Evolutionary conservation across 176 grass and related monocot genomes (phyloP).

Genomic region (Oryza meridionalis): DNA sequence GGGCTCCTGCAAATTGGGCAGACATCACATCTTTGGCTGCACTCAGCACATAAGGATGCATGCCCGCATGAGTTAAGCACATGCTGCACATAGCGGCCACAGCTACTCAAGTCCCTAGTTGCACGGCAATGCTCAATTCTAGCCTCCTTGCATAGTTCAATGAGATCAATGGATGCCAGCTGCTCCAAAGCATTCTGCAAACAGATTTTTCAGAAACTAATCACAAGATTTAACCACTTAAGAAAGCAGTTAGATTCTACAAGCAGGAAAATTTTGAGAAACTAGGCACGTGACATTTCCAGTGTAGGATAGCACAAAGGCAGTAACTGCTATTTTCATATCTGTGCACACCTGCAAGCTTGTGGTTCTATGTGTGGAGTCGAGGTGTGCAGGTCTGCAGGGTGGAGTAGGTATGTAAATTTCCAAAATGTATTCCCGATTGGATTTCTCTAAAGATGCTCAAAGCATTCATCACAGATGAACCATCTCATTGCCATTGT

Average conservation of each 20-base stretch:
- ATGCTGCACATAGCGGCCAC: conserved; percentile 76
- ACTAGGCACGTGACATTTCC: neutral
- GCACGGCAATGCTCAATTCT: conserved; percentile 86
- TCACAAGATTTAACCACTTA: neutral
- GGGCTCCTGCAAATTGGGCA: conserved; percentile 88
- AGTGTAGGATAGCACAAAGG: neutral
- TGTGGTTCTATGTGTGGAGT: neutral
- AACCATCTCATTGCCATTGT: neutral
- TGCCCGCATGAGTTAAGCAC: conserved; percentile 88
- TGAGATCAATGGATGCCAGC: conserved; percentile 82
- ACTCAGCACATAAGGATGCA: conserved; percentile 90
- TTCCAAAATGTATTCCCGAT: neutral
- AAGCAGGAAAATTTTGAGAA: neutral
- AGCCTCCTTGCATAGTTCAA: conserved; percentile 88
- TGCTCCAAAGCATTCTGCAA: conserved; percentile 91
- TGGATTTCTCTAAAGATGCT: neutral
- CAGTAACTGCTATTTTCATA: neutral
- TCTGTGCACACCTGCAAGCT: neutral
- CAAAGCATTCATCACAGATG: neutral
- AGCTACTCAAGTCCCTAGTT: conserved; percentile 92
- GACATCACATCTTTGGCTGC: conserved; percentile 83
- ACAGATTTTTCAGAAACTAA: conserved; percentile 34
- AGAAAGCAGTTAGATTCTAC: neutral
- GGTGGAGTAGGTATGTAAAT: neutral
- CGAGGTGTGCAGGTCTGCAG: neutral